phyloP scores from a whole-genome alignment of 805 yeast species.

The Debaryomyces prosopidis region DNA sequence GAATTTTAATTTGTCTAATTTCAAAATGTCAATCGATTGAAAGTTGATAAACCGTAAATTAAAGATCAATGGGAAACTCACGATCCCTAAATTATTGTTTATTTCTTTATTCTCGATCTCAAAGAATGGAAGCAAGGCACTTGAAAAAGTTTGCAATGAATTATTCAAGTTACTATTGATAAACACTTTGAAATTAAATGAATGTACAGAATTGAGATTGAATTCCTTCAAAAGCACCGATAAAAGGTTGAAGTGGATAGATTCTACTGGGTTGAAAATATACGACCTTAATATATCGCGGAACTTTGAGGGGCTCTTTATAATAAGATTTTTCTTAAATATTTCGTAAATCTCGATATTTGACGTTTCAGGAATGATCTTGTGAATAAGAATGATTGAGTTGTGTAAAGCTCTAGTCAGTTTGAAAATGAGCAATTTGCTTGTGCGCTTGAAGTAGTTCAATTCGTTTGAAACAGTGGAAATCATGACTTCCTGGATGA shows the following conservation, averaged over 20 bases:
- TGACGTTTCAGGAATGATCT: constrained; percentile 25
- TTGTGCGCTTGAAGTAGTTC: constrained; percentile 19
- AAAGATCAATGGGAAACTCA: constrained; percentile 50
- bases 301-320: constrained; percentile 51
- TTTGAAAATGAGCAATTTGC: constrained; percentile 25
- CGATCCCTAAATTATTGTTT: constrained; percentile 53
- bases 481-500: constrained; percentile 26
- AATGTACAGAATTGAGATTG: constrained; percentile 13
- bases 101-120: constrained; percentile 18
- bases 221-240: constrained; percentile 50
- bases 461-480: constrained; percentile 38
- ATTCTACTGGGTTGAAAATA: constrained; percentile 39
- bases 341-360: constrained; percentile 35
- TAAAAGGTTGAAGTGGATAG: constrained; percentile 46
- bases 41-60: constrained; percentile 15
- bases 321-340: constrained; percentile 48
- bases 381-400: constrained; percentile 53
- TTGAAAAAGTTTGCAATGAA: constrained; percentile 16
- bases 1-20: constrained; percentile 5
- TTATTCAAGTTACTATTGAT: constrained; percentile 15
- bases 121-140: constrained; percentile 15
- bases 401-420: constrained; percentile 49
- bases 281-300: constrained; percentile 52
- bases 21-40: neutral
- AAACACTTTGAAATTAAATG: constrained; percentile 15